A percentile compares a stretch with the other conserved stretches of the same genome.
Conservation (phyloP, 2,329 filamentous ascomycete species). For the Dendryphion nanum region DNA sequence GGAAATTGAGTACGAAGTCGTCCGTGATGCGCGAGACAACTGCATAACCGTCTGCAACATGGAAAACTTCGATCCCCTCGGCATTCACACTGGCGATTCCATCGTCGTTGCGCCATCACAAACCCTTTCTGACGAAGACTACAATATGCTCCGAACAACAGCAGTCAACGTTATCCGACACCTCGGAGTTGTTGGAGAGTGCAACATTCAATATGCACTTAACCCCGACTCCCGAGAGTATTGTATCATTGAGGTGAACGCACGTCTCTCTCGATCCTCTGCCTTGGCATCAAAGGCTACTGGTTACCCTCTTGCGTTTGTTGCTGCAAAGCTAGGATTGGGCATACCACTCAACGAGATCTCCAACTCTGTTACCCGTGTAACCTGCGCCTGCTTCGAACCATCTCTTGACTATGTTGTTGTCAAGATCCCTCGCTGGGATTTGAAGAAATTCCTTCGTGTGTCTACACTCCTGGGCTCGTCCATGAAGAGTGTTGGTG, state of each 20-base stretch:
- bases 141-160: constrained; percentile 97
- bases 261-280: constrained; percentile 90
- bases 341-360: constrained; percentile 96
- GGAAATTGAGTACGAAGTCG: constrained; percentile 98
- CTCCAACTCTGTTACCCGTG: constrained; percentile 91
- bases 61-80: constrained; percentile 99
- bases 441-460: constrained; percentile 97
- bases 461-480: constrained; percentile 95
- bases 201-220: constrained; percentile 97
- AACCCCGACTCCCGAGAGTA: constrained; percentile 96
- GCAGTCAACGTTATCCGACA: constrained; percentile 97
- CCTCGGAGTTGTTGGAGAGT: constrained; percentile 95
- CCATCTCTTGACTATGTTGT: constrained; percentile 97
- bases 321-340: constrained; percentile 93
- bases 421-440: constrained; percentile 98
- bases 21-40: constrained; percentile 92
- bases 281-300: constrained; percentile 96
- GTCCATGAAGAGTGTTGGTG: constrained; percentile 99
- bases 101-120: constrained; percentile 98
- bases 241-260: constrained; percentile 99
- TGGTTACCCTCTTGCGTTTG: constrained; percentile 92
- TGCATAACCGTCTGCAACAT: constrained; percentile 99
- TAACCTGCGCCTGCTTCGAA: constrained; percentile 96
- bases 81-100: constrained; percentile 96
- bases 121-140: constrained; percentile 94